phyloP scores from a whole-genome alignment of 352 stramenopile species.

The Plasmopara muralis region DNA sequence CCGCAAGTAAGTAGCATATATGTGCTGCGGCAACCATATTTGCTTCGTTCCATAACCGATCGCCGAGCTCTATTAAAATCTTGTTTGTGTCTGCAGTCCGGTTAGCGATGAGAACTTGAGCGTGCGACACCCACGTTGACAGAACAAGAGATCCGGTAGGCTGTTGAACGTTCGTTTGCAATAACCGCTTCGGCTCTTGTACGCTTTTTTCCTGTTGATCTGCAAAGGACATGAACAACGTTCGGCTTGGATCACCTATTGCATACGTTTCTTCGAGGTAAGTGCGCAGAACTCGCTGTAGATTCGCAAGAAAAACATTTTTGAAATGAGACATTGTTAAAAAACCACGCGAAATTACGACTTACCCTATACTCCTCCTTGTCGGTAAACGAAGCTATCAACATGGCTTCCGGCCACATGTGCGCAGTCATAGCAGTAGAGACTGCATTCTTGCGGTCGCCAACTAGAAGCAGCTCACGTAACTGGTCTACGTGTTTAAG shows the following conservation, averaged over 20 bases:
- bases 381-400: conserved; percentile 80
- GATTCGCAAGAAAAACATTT: conserved; percentile 1
- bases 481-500: conserved; percentile 46
- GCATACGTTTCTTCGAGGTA: conserved; percentile 80
- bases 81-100: conserved; percentile 74
- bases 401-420: conserved; percentile 85
- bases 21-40: conserved; percentile 65
- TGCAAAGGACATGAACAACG: conserved; percentile 73
- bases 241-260: conserved; percentile 63
- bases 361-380: conserved; percentile 78
- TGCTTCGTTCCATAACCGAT: conserved; percentile 70
- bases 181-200: conserved; percentile 69
- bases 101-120: conserved; percentile 77
- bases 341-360: neutral
- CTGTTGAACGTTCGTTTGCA: conserved; percentile 35
- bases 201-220: conserved; percentile 83
- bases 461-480: conserved; percentile 64
- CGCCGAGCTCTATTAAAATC: conserved; percentile 77
- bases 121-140: conserved; percentile 68
- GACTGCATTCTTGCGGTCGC: conserved; percentile 69
- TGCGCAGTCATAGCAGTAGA: conserved; percentile 70
- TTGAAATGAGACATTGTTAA: conserved; percentile 3
- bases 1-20: conserved; percentile 73
- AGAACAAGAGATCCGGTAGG: conserved; percentile 47
- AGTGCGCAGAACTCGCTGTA: conserved; percentile 53